Conservation (phyloP, 352 stramenopile species). For the Pythium phragmitis region DNA sequence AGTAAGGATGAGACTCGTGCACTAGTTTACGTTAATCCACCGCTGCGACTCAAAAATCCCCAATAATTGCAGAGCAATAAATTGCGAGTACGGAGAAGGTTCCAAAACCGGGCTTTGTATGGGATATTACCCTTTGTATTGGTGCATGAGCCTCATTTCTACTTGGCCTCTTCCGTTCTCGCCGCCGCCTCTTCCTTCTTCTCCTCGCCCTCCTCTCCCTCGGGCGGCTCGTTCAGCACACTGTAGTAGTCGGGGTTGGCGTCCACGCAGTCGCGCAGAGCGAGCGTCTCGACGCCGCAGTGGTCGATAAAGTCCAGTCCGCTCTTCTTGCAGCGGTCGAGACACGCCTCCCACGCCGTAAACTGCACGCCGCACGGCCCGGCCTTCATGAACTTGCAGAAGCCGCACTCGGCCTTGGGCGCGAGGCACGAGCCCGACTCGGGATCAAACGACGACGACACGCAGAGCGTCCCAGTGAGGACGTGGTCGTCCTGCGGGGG, state of each 20-base stretch:
- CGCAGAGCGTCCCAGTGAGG: constrained; percentile 64
- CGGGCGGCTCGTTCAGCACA: constrained; percentile 63
- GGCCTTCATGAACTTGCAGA: constrained; percentile 91
- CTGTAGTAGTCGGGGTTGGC: constrained; percentile 88
- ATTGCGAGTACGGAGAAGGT: no score
- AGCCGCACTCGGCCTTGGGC: constrained; percentile 82
- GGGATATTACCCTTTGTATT: no score
- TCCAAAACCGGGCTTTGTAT: no score
- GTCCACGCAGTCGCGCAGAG: constrained; percentile 83
- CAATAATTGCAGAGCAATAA: no score
- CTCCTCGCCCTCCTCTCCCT: constrained; percentile 32
- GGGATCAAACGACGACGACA: constrained; percentile 64
- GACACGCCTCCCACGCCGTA: constrained; percentile 78
- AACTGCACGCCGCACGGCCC: constrained; percentile 81
- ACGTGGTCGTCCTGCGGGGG: constrained; percentile 22
- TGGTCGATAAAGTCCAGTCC: constrained; percentile 79
- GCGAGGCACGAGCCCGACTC: constrained; percentile 45
- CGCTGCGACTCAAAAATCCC: no score
- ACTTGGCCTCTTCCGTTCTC: constrained; percentile 7
- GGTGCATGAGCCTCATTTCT: background rate
- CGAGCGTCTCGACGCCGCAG: constrained; percentile 73
- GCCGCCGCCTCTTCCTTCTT: background rate
- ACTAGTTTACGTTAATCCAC: no score
- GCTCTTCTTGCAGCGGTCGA: constrained; percentile 71
- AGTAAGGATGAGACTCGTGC: no score